Conservation (phyloP, 1,284 basidiomycete genomes). For the Puccinia horiana region DNA sequence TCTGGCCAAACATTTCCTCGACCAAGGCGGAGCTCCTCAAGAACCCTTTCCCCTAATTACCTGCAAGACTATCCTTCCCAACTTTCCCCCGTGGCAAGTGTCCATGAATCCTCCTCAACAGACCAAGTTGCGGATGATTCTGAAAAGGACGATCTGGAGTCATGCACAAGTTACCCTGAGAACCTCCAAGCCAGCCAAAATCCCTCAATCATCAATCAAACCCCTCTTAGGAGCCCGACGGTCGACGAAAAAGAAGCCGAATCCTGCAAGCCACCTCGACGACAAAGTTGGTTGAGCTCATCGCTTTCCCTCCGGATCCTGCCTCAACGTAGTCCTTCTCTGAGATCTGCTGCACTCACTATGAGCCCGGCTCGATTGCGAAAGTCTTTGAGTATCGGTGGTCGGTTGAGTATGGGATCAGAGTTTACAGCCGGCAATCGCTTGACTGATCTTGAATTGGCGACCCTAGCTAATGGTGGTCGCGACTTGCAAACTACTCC, state of each 20-base stretch:
- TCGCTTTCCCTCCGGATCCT: background rate
- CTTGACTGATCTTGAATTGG: background rate
- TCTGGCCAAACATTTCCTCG: background rate
- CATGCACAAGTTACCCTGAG: background rate
- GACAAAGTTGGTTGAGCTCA: slow-evolving; percentile 27
- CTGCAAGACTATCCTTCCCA: background rate
- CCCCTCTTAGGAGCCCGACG: background rate
- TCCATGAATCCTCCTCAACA: background rate
- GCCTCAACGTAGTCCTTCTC: background rate
- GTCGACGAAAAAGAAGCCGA: background rate
- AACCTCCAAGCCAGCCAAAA: background rate
- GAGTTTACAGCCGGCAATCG: background rate
- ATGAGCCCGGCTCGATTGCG: slow-evolving; percentile 10
- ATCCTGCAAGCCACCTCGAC: background rate
- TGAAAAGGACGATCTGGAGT: background rate
- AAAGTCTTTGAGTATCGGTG: background rate
- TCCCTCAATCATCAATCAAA: background rate
- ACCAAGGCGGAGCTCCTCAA: background rate
- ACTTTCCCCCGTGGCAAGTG: background rate
- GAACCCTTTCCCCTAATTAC: background rate
- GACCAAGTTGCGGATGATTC: background rate
- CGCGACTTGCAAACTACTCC: background rate
- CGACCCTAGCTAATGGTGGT: too few species aligned
- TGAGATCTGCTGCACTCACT: background rate
- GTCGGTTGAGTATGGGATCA: background rate